Conservation (phyloP, 305 asterid species). For the Solanum hybrid region DNA sequence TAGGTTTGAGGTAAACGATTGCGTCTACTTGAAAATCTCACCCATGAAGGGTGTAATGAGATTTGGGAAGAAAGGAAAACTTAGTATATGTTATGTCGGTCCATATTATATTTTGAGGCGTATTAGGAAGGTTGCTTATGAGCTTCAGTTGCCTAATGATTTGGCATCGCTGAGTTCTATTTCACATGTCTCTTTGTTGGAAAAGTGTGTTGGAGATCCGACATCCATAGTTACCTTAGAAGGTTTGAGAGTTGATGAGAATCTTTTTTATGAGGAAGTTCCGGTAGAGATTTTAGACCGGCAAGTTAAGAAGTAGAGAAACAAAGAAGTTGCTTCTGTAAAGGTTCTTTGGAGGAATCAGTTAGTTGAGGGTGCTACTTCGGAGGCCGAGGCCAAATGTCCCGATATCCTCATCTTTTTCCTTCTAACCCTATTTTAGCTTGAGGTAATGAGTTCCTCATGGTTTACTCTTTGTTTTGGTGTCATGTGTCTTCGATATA, state of each 20-base stretch:
- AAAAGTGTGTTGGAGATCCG: background rate
- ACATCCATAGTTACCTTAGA: background rate
- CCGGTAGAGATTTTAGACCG: background rate
- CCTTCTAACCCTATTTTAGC: background rate
- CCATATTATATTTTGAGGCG: background rate
- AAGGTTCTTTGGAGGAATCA: background rate
- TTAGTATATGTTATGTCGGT: background rate
- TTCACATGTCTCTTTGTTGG: background rate
- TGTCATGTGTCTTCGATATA: background rate
- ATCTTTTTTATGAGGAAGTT: background rate
- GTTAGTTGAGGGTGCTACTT: background rate
- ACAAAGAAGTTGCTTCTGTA: background rate
- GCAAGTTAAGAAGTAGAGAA: background rate
- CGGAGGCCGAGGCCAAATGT: background rate
- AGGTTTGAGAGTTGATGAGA: background rate
- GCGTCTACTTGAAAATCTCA: background rate
- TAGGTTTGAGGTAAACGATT: background rate
- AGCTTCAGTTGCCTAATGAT: background rate
- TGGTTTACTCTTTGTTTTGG: background rate
- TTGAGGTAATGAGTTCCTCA: background rate
- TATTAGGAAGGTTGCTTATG: background rate
- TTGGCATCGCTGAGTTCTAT: background rate
- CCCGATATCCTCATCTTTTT: background rate
- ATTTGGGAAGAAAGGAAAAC: background rate
- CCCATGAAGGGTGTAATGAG: background rate